Conservation (phyloP, 805 yeast species). For the Hanseniaspora thailandica region DNA sequence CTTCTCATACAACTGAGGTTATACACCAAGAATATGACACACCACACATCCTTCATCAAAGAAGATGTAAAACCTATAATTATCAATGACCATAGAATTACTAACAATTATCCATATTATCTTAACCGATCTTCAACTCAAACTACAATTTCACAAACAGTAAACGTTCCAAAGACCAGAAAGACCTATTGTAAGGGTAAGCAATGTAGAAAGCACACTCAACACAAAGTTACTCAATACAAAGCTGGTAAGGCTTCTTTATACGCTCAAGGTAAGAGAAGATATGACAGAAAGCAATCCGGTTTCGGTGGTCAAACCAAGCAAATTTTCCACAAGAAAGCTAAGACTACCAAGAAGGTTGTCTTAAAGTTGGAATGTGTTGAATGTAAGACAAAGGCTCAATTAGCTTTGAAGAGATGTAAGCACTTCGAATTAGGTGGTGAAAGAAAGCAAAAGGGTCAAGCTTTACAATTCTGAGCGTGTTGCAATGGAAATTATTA, state of each 20-base stretch:
- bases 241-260: conserved; percentile 99
- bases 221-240: conserved; percentile 99
- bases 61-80: neutral
- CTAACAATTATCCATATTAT: neutral
- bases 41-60: neutral
- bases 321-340: conserved; percentile 99
- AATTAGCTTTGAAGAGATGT: conserved; percentile 97
- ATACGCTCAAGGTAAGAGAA: conserved; percentile 99
- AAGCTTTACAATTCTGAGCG: conserved; percentile 95
- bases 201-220: conserved; percentile 98
- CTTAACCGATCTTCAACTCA: neutral
- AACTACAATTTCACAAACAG: conserved; percentile 34
- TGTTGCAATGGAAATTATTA: conserved; percentile 1
- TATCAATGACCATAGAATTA: neutral
- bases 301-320: conserved; percentile 99
- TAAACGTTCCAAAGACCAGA: conserved; percentile 99
- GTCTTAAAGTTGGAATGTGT: conserved; percentile 99
- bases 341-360: conserved; percentile 99
- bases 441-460: conserved; percentile 99
- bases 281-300: conserved; percentile 99
- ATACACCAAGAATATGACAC: neutral
- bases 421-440: conserved; percentile 99
- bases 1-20: no score
- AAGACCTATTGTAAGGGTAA: conserved; percentile 99
- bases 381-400: conserved; percentile 96